These are phyloP conservation scores for Decorospora gaudefroyi DNA, from an alignment of 2,329 filamentous ascomycete genomes.

Conservation along the genomic window DNA sequence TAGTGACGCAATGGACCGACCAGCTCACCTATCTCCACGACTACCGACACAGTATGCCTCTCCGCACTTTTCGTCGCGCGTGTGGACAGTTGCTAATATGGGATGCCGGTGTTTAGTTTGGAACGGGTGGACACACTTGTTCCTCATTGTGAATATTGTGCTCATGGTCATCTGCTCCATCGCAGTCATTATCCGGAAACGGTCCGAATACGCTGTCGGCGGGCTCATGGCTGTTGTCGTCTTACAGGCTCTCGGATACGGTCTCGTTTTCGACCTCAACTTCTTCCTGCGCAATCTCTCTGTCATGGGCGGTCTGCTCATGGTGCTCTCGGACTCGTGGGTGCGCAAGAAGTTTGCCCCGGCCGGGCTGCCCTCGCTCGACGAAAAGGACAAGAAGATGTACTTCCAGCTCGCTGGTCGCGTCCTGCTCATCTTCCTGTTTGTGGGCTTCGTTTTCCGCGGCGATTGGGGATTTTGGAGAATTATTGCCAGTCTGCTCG, in stretches of 20 bases:
- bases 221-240: constrained; percentile 91
- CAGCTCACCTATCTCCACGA: constrained; percentile 92
- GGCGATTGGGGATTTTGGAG: constrained; percentile 91
- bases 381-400: constrained; percentile 99
- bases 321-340: constrained; percentile 98
- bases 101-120: constrained; percentile 65
- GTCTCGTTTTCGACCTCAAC: constrained; percentile 98
- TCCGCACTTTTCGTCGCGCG: neutral
- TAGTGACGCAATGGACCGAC: constrained; percentile 96
- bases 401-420: constrained; percentile 98
- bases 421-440: constrained; percentile 95
- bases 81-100: constrained; percentile 26
- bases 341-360: constrained; percentile 97
- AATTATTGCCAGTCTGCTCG: constrained; percentile 79
- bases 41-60: constrained; percentile 78
- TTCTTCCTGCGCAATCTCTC: constrained; percentile 99
- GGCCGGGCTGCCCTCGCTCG: constrained; percentile 87
- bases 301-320: constrained; percentile 93
- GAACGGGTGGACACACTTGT: constrained; percentile 83
- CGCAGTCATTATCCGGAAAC: constrained; percentile 87
- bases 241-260: constrained; percentile 93
- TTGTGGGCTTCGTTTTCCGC: constrained; percentile 93
- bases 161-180: constrained; percentile 82
- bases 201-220: constrained; percentile 89
- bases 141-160: constrained; percentile 87